Evolutionary conservation across 345 rosid species (phyloP).

Genomic region (Draba incana): DNA sequence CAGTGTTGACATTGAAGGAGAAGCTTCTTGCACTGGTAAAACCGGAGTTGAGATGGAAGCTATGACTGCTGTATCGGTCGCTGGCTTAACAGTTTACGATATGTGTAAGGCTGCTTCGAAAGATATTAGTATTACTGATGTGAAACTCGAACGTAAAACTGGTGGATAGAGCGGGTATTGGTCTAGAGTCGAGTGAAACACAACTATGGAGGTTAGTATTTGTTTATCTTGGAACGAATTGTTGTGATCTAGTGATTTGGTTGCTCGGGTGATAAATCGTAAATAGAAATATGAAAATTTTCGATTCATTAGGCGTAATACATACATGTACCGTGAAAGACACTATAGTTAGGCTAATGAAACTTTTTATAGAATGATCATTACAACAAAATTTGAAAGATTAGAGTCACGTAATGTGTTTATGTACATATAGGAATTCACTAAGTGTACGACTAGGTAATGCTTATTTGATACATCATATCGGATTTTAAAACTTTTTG

Average conservation of each 20-base stretch:
- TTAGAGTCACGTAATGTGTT: constrained; percentile 3
- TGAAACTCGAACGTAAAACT: constrained; percentile 67
- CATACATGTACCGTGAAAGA: too few relatives aligned
- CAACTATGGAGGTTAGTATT: not conserved
- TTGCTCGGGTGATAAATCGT: too few relatives aligned
- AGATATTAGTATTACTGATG: constrained; percentile 64
- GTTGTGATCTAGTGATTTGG: too few relatives aligned
- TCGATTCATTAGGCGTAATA: too few relatives aligned
- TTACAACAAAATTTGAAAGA: not conserved
- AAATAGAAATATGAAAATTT: too few relatives aligned
- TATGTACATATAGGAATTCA: not conserved
- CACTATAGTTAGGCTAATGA: too few relatives aligned
- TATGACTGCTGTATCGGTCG: constrained; percentile 75
- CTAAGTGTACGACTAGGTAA: too few relatives aligned
- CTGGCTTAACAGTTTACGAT: constrained; percentile 87
- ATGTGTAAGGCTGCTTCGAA: constrained; percentile 99
- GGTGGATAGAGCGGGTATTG: constrained; percentile 91
- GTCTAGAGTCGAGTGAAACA: constrained; percentile 53
- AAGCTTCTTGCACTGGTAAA: constrained; percentile 75
- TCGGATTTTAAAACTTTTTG: too few relatives aligned
- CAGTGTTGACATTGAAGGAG: constrained; percentile 81
- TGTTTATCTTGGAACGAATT: too few relatives aligned
- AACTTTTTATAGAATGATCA: not conserved
- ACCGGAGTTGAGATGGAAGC: constrained; percentile 99
- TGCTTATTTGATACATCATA: not conserved